phyloP scores from a whole-genome alignment of 2,329 filamentous ascomycete genomes.

The Aureobasidium sp. region DNA sequence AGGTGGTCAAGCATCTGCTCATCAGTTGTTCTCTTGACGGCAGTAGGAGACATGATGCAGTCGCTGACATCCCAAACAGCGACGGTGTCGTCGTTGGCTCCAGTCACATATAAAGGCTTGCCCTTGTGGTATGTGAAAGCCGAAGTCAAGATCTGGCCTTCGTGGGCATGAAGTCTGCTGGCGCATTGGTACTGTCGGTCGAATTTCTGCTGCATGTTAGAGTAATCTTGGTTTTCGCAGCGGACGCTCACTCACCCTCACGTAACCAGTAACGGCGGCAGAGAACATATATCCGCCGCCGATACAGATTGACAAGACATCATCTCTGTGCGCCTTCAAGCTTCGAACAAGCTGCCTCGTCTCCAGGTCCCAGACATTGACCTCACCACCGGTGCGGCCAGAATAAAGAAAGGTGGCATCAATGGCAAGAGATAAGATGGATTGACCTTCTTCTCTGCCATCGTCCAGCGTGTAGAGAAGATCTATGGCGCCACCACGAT shows the following conservation, averaged over 20 bases:
- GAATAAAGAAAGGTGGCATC: constrained; percentile 91
- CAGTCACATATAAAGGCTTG: constrained; percentile 83
- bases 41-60: constrained; percentile 41
- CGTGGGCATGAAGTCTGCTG: constrained; percentile 72
- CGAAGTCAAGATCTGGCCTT: constrained; percentile 81
- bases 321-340: constrained; percentile 70
- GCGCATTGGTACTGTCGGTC: constrained; percentile 80
- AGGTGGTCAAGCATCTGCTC: constrained; percentile 59
- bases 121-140: constrained; percentile 63
- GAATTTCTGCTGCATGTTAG: constrained; percentile 47
- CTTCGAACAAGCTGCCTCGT: constrained; percentile 84
- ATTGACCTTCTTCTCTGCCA: constrained; percentile 49
- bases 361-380: constrained; percentile 96
- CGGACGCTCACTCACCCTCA: constrained; percentile 54
- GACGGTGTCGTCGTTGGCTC: constrained; percentile 84
- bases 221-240: too few species aligned
- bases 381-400: constrained; percentile 76
- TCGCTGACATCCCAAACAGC: constrained; percentile 77
- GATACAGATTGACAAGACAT: constrained; percentile 81
- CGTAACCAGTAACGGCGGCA: constrained; percentile 79
- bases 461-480: constrained; percentile 63
- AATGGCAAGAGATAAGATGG: constrained; percentile 69
- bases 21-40: constrained; percentile 49
- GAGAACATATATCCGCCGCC: constrained; percentile 81
- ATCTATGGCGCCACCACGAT: constrained; percentile 55